These are phyloP conservation scores for Russula sp. DNA, from an alignment of 768 basidiomycete species.

Conservation along the genomic window DNA sequence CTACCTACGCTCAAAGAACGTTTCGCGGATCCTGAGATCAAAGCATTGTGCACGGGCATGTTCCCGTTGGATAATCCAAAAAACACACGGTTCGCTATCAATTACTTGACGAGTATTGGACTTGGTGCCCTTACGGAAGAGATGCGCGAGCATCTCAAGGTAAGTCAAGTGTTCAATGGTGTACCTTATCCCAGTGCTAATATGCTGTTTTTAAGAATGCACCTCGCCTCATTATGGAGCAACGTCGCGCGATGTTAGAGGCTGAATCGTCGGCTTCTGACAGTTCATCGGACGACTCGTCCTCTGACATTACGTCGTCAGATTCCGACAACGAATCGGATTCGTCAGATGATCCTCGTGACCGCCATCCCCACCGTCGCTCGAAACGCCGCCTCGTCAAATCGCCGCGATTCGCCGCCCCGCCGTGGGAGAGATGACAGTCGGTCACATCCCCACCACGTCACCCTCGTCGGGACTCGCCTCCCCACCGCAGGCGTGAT, in stretches of 20 bases:
- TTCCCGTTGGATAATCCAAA: constrained; percentile 97
- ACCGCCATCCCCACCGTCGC: constrained; percentile 34
- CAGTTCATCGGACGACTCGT: constrained; percentile 43
- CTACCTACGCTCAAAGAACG: constrained; percentile 81
- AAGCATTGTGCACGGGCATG: constrained; percentile 69
- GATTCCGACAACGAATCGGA: constrained; percentile 42
- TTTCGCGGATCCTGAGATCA: constrained; percentile 85
- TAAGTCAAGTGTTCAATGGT: constrained; percentile 38
- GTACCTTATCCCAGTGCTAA: background rate
- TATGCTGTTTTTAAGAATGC: constrained; percentile 62
- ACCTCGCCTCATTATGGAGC: constrained; percentile 89
- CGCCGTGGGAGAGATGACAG: constrained; percentile 25
- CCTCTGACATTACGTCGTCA: constrained; percentile 40
- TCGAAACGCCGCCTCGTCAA: constrained; percentile 38
- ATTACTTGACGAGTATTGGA: constrained; percentile 96
- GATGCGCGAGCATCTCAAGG: constrained; percentile 95
- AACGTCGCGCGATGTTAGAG: constrained; percentile 83
- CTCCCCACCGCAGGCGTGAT: constrained; percentile 12
- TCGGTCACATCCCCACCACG: constrained; percentile 30
- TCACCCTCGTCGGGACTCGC: constrained; percentile 30
- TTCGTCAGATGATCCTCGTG: constrained; percentile 38
- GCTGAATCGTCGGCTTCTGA: constrained; percentile 53
- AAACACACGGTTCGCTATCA: constrained; percentile 94
- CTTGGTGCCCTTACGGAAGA: constrained; percentile 89
- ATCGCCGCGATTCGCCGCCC: constrained; percentile 23